Conservation (phyloP, 139 green algal species). For the Chlorella vulgaris region DNA sequence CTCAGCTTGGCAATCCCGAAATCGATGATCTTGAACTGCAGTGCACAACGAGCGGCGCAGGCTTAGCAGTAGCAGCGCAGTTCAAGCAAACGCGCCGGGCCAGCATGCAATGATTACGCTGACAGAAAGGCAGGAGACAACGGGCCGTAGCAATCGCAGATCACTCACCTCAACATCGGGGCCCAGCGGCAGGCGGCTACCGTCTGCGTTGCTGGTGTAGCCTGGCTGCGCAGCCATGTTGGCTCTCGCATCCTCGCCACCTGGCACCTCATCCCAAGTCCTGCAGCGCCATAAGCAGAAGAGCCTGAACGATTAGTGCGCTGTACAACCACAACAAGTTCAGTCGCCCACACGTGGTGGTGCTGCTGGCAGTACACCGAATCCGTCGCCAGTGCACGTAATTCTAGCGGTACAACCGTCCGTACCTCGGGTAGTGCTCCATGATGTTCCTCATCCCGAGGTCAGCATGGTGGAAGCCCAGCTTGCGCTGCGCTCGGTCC, state of each 20-base stretch:
- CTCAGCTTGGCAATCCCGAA: constrained; percentile 38
- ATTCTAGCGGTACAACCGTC: not conserved
- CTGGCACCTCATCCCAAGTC: constrained; percentile 1
- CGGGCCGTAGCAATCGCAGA: too few relatives aligned
- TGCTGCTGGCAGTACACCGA: not conserved
- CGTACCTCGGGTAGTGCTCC: constrained; percentile 13
- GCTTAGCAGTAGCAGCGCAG: too few relatives aligned
- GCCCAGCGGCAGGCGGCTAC: constrained; percentile 32
- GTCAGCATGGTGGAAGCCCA: constrained; percentile 53
- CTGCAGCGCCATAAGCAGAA: too few relatives aligned
- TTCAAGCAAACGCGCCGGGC: too few relatives aligned
- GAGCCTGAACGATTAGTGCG: too few relatives aligned
- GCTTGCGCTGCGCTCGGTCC: constrained; percentile 42
- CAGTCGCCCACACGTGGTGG: too few relatives aligned
- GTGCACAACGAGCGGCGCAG: too few relatives aligned
- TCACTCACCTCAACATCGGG: constrained; percentile 37
- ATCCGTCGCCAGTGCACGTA: not conserved
- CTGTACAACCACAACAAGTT: too few relatives aligned
- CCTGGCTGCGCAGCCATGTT: not conserved
- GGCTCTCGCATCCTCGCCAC: not conserved
- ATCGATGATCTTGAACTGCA: constrained; percentile 55
- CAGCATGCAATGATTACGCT: too few relatives aligned
- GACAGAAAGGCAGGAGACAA: too few relatives aligned
- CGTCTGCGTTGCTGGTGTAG: constrained; percentile 28
- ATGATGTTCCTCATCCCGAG: constrained; percentile 47